These are phyloP conservation scores for Pseudotulostoma volvatum DNA, from an alignment of 495 filamentous ascomycete species.

Conservation along the genomic window DNA sequence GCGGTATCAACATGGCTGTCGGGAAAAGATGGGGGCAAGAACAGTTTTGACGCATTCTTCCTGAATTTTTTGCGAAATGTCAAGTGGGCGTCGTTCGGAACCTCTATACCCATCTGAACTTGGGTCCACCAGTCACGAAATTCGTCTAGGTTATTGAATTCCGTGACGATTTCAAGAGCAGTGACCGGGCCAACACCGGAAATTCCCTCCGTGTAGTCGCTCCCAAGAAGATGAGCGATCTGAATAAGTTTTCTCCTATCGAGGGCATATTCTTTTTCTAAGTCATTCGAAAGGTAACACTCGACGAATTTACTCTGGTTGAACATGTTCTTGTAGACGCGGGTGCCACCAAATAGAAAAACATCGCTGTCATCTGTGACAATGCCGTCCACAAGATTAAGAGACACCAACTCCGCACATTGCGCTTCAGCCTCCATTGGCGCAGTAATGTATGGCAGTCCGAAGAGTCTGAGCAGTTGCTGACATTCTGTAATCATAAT, in stretches of 20 bases:
- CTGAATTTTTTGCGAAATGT: conserved; percentile 73
- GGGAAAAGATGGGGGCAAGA: conserved; percentile 66
- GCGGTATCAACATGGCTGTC: conserved; percentile 57
- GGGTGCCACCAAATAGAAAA: conserved; percentile 92
- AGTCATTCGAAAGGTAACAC: conserved; percentile 76
- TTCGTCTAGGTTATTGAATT: conserved; percentile 50
- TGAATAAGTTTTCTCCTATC: conserved; percentile 68
- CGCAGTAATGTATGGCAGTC: conserved; percentile 87
- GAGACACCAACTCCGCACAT: conserved; percentile 73
- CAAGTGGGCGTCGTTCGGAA: conserved; percentile 23
- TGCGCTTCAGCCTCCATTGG: conserved; percentile 99
- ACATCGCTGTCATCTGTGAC: conserved; percentile 96
- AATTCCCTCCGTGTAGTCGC: conserved; percentile 87
- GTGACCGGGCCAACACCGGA: conserved; percentile 85
- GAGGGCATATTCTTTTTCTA: conserved; percentile 79
- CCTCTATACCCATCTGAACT: conserved; percentile 43
- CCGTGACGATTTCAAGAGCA: conserved; percentile 80
- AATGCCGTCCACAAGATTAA: conserved; percentile 87
- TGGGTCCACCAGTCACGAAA: conserved; percentile 81
- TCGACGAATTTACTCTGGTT: conserved; percentile 94
- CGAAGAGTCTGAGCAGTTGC: conserved; percentile 75
- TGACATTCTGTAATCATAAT: conserved; percentile 94
- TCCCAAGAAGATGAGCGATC: conserved; percentile 76
- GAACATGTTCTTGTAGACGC: conserved; percentile 99
- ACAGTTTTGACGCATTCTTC: conserved; percentile 66